Base-by-base conservation (phyloP, 1,284 basidiomycete genomes). In the Agroathelia rolfsii region DNA sequence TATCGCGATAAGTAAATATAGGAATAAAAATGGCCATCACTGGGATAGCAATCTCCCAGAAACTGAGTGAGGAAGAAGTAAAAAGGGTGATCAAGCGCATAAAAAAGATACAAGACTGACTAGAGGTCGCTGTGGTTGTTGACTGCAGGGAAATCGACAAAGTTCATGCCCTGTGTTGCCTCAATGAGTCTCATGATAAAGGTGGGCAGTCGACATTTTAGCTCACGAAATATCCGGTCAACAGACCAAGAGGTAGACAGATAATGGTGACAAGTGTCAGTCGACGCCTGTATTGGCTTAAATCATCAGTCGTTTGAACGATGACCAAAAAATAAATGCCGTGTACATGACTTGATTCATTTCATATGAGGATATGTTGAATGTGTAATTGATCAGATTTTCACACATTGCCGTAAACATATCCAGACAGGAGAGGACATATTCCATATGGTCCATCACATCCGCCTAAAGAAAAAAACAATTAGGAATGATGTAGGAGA, bases 81-180 rank as follows among this genome's bases (percentile, higher is more conserved):
- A 5, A 10, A 16, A 12, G 25, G 9, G 9, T 11, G 25, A 4
- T 15, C 6, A 30, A 8, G 25, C 7, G 19, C 11, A 33, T 23
- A 23, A 24, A 9, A 9, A 6, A 26, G 10, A 20, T 35, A 21
- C 18, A 26, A 41, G 26, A 51, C 70, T 25, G 52, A 75, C 72
- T 76, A 38, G 2, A 62, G 11, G 44, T 77, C 75, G 16, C 61
- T 64, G 43, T 76, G 52, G 0, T 51, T 35, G 7, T 65, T 31
- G 6, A 75, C 55, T 19, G 63, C 60, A 64, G 62, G 68, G 62
- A 77, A 72, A 15, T 29, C 24, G 0, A 53, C 34, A 47, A 81
- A 80, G 52, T 82, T 81, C 76, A 81, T 81, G 24, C 78, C 76
- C 69, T 78, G n/a, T n/a, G n/a, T n/a, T n/a, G n/a, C n/a, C n/a